Evolutionary conservation across 1,284 basidiomycete genomes (phyloP).

Genomic region (Cystobasidiaceae sp.): DNA sequence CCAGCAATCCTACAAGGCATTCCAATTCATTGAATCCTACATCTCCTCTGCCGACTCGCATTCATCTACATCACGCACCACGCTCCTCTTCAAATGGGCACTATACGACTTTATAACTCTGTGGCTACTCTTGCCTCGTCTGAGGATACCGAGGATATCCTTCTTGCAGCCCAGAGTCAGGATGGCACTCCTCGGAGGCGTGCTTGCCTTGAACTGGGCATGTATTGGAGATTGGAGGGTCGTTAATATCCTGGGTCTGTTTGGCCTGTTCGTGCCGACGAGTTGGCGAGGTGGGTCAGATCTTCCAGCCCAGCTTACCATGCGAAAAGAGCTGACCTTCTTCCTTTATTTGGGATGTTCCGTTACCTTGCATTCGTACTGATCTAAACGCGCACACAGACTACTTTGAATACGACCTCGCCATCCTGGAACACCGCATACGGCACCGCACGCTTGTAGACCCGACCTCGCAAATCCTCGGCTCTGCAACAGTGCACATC

Average conservation of each 20-base stretch:
- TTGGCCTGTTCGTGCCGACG: constrained; percentile 30
- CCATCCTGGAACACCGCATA: constrained; percentile 36
- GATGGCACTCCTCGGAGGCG: constrained; percentile 1
- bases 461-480: constrained; percentile 36
- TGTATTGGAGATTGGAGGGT: constrained; percentile 34
- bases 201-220: constrained; percentile 33
- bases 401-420: constrained; percentile 35
- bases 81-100: constrained; percentile 34
- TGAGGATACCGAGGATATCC: constrained; percentile 33
- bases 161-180: constrained; percentile 20
- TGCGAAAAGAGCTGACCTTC: not conserved
- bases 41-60: not conserved
- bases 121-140: constrained; percentile 31
- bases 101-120: constrained; percentile 31
- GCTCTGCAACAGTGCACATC: constrained; percentile 37
- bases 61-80: constrained; percentile 4
- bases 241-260: constrained; percentile 6
- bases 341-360: not conserved
- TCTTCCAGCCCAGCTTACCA: too few relatives aligned
- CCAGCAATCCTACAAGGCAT: constrained; percentile 37
- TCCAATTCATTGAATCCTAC: constrained; percentile 34
- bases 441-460: constrained; percentile 32
- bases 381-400: too few relatives aligned
- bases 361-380: too few relatives aligned
- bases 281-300: constrained; percentile 30